Percentiles rank a stretch among this genome's conserved stretches.
phyloP scores from a whole-genome alignment of 768 basidiomycete species.

The Suillus variegatus region DNA sequence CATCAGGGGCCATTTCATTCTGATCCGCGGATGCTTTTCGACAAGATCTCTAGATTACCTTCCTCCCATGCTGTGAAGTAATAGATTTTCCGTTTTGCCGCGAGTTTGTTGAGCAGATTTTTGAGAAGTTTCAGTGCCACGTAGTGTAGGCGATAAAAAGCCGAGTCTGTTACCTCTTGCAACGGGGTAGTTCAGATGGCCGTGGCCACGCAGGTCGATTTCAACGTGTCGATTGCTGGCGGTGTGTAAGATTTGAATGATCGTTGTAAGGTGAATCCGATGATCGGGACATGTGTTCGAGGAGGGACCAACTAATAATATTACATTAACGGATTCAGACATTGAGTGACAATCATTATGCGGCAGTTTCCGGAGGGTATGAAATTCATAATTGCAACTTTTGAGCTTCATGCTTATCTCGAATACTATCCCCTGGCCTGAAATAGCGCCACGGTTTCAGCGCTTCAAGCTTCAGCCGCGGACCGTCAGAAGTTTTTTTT shows the following conservation, averaged over 20 bases:
- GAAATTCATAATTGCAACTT: neutral
- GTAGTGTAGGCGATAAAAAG: neutral
- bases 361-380: neutral
- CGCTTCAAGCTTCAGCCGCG: constrained; percentile 6
- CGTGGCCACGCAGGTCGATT: neutral
- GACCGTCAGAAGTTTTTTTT: neutral
- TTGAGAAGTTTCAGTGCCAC: neutral
- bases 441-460: neutral
- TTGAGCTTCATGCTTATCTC: neutral
- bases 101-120: neutral
- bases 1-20: constrained; percentile 6
- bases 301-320: constrained; percentile 1
- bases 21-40: constrained; percentile 8
- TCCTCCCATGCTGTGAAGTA: constrained; percentile 3
- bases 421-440: neutral
- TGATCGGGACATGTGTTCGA: constrained; percentile 6
- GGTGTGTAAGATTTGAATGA: neutral
- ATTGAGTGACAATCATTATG: constrained; percentile 2
- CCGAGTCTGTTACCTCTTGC: neutral
- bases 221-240: constrained; percentile 1
- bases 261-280: constrained; percentile 4
- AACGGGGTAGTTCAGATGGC: neutral
- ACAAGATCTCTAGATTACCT: constrained; percentile 8
- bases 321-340: neutral
- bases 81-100: constrained; percentile 3